These are phyloP conservation scores for Suillus ampliporus DNA, from an alignment of 768 basidiomycete genomes.

Conservation along the genomic window DNA sequence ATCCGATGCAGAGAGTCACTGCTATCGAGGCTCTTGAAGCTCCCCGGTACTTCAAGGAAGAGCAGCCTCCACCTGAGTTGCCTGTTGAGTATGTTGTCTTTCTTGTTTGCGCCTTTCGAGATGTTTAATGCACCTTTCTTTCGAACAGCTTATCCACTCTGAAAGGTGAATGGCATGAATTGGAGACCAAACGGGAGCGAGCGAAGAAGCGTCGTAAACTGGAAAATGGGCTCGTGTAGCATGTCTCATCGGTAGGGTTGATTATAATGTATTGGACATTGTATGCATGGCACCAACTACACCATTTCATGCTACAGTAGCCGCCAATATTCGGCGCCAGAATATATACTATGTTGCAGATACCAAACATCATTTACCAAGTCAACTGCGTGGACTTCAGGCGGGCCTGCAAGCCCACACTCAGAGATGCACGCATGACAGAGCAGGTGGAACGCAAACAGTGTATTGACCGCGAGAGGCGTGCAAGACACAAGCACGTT, in stretches of 20 bases:
- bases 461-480: slow-evolving; percentile 87
- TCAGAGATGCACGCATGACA: slow-evolving; percentile 88
- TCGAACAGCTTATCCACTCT: slow-evolving; percentile 68
- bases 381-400: slow-evolving; percentile 94
- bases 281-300: slow-evolving; percentile 20
- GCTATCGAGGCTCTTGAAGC: slow-evolving; percentile 82
- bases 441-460: slow-evolving; percentile 92
- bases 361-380: too few relatives aligned
- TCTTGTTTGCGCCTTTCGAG: background rate
- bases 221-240: slow-evolving; percentile 45
- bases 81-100: slow-evolving; percentile 73
- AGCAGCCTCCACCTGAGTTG: slow-evolving; percentile 72
- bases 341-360: too few relatives aligned
- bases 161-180: slow-evolving; percentile 97
- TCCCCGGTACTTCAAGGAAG: slow-evolving; percentile 84
- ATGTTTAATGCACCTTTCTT: slow-evolving; percentile 10
- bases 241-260: slow-evolving; percentile 14
- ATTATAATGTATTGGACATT: slow-evolving; percentile 35
- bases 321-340: too few relatives aligned
- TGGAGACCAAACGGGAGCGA: slow-evolving; percentile 92
- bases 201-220: slow-evolving; percentile 78
- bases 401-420: slow-evolving; percentile 79
- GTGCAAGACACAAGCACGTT: slow-evolving; percentile 95
- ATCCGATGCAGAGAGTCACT: slow-evolving; percentile 77
- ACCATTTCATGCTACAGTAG: slow-evolving; percentile 24